phyloP scores from a whole-genome alignment of 2,329 filamentous ascomycete genomes.

The Meredithiella fracta region DNA sequence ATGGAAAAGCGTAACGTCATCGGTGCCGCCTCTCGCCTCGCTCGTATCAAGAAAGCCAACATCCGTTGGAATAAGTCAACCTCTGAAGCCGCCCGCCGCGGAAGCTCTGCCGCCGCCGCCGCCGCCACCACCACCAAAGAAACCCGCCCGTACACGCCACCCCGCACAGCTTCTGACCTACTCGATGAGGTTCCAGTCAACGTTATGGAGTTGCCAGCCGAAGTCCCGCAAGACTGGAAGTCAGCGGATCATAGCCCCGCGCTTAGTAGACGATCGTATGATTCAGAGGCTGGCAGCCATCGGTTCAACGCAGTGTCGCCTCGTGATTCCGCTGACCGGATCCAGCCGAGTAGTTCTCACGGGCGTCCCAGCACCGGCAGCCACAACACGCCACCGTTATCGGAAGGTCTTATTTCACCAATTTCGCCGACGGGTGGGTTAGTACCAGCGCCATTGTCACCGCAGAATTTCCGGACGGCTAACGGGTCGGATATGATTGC shows the following conservation, averaged over 20 bases:
- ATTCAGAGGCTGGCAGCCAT: constrained; percentile 34
- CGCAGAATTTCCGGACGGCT: constrained; percentile 40
- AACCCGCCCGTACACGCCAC: constrained; percentile 12
- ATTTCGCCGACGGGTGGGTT: constrained; percentile 22
- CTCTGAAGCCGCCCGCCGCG: not conserved
- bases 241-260: constrained; percentile 22
- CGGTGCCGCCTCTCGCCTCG: constrained; percentile 62
- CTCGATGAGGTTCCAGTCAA: constrained; percentile 16
- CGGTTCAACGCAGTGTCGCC: constrained; percentile 31
- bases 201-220: constrained; percentile 42
- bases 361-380: constrained; percentile 18
- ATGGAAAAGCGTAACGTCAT: constrained; percentile 64
- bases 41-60: constrained; percentile 61
- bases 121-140: too few relatives aligned
- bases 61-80: constrained; percentile 28
- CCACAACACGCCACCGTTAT: constrained; percentile 18
- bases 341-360: constrained; percentile 18
- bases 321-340: constrained; percentile 33
- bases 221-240: constrained; percentile 28
- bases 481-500: constrained; percentile 52
- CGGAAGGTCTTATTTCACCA: constrained; percentile 18
- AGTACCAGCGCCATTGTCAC: constrained; percentile 39
- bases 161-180: not conserved
- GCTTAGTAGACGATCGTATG: constrained; percentile 37
- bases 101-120: not conserved